phyloP scores from a whole-genome alignment of 2,329 filamentous ascomycete species.

The Epichloe gansuensis region DNA sequence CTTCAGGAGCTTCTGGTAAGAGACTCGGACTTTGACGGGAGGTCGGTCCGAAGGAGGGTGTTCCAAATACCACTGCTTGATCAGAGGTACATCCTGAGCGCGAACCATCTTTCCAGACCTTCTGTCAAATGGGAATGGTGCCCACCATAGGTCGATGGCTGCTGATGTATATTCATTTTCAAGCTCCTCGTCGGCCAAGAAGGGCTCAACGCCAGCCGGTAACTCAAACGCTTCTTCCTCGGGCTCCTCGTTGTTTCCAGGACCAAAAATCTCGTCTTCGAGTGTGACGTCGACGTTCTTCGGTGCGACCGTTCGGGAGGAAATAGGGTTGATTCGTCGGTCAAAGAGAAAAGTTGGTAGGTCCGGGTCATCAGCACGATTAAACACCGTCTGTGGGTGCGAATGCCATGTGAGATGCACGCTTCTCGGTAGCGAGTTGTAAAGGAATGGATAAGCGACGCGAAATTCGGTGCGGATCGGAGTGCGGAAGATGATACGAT shows the following conservation, averaged over 20 bases:
- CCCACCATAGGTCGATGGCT: slow-evolving; percentile 95
- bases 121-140: slow-evolving; percentile 88
- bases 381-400: slow-evolving; percentile 83
- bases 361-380: slow-evolving; percentile 73
- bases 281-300: slow-evolving; percentile 88
- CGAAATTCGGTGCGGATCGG: slow-evolving; percentile 92
- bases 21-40: slow-evolving; percentile 93
- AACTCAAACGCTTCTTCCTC: slow-evolving; percentile 80
- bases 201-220: slow-evolving; percentile 68
- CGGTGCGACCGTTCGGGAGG: slow-evolving; percentile 81
- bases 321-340: slow-evolving; percentile 94
- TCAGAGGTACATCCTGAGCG: slow-evolving; percentile 88
- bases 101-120: slow-evolving; percentile 92
- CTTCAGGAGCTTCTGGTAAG: slow-evolving; percentile 95
- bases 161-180: slow-evolving; percentile 81
- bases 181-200: slow-evolving; percentile 77
- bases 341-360: slow-evolving; percentile 97
- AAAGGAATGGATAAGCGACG: slow-evolving; percentile 86
- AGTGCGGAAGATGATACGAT: slow-evolving; percentile 94
- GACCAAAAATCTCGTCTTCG: slow-evolving; percentile 86
- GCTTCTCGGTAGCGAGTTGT: slow-evolving; percentile 90
- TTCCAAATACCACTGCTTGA: slow-evolving; percentile 98
- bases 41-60: slow-evolving; percentile 76
- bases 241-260: slow-evolving; percentile 56
- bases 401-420: slow-evolving; percentile 92